Conservation (phyloP, 139 green algal genomes). For the Closterium sp. region DNA sequence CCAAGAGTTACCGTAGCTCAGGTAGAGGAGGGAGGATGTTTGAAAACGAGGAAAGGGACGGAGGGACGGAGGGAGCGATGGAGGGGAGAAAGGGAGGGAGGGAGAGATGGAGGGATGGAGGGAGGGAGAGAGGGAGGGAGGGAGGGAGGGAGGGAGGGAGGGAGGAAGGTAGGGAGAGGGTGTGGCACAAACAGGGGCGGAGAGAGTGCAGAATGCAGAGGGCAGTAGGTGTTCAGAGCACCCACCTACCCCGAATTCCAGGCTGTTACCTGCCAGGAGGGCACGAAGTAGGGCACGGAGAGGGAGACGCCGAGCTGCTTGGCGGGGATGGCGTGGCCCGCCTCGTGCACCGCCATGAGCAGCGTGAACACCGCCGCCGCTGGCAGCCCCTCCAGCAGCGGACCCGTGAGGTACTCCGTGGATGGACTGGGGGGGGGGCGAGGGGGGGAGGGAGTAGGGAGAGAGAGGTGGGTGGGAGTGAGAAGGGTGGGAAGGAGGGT, state of each 20-base stretch:
- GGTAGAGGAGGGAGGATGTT: too few relatives aligned
- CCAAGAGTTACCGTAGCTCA: too few relatives aligned
- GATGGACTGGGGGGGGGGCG: neutral
- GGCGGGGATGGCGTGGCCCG: slow-evolving; percentile 64
- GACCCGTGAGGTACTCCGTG: slow-evolving; percentile 8
- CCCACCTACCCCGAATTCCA: slow-evolving; percentile 54
- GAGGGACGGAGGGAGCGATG: neutral
- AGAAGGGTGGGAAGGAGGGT: neutral
- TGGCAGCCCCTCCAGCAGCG: slow-evolving; percentile 11
- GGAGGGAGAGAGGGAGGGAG: neutral
- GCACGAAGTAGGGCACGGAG: slow-evolving; percentile 75
- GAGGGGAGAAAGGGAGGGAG: neutral
- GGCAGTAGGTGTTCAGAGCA: too few relatives aligned
- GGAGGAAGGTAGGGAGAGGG: neutral
- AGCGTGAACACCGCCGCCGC: neutral
- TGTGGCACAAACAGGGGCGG: neutral
- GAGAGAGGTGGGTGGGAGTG: neutral
- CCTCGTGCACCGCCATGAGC: slow-evolving; percentile 60
- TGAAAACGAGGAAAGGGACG: too few relatives aligned
- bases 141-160: neutral
- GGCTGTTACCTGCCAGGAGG: slow-evolving; percentile 51
- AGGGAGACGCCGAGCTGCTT: slow-evolving; percentile 62
- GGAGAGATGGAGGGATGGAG: neutral
- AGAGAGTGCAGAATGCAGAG: neutral
- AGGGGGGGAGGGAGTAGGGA: neutral